These are phyloP conservation scores for Phytophthora fragariae DNA, from an alignment of 352 stramenopile species.

Conservation along the genomic window DNA sequence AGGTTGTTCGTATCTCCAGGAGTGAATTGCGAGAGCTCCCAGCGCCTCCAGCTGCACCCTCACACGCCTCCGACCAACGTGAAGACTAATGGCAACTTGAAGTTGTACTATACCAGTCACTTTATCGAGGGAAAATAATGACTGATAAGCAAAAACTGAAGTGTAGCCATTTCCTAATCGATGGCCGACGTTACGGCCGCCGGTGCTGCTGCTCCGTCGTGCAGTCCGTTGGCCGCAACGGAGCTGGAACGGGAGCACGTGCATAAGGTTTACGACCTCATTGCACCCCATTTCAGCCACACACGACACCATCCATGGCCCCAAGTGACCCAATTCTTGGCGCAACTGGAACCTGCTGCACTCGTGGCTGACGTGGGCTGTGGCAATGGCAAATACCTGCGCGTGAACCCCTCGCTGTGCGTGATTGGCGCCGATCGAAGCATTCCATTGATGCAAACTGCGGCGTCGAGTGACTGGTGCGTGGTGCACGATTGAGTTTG, in stretches of 20 bases:
- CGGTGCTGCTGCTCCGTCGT: conserved; percentile 8
- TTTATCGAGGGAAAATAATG: conserved; percentile 18
- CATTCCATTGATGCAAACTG: conserved; percentile 71
- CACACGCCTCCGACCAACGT: conserved; percentile 35
- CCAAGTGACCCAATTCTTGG: conserved; percentile 73
- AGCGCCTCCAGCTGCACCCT: conserved; percentile 32
- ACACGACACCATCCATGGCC: conserved; percentile 87
- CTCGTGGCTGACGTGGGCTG: conserved; percentile 83
- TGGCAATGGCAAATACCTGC: conserved; percentile 88
- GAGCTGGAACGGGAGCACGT: conserved; percentile 81
- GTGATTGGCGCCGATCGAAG: conserved; percentile 81
- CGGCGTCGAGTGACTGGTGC: conserved; percentile 48
- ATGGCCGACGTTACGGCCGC: conserved; percentile 20
- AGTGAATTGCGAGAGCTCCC: conserved; percentile 73
- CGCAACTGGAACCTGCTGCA: conserved; percentile 46
- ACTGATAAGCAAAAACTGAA: background rate
- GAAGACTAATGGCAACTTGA: conserved; percentile 23
- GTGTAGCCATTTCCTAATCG: conserved; percentile 23
- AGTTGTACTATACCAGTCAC: conserved; percentile 20
- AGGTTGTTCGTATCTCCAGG: conserved; percentile 71
- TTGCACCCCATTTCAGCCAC: conserved; percentile 86
- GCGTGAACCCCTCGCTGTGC: conserved; percentile 64
- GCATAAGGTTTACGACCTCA: conserved; percentile 87
- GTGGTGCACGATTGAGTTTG: background rate
- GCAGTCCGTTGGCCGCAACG: conserved; percentile 49